These are phyloP conservation scores for Sclerotinia nivalis DNA, from an alignment of 2,329 filamentous ascomycete species.

Conservation along the genomic window DNA sequence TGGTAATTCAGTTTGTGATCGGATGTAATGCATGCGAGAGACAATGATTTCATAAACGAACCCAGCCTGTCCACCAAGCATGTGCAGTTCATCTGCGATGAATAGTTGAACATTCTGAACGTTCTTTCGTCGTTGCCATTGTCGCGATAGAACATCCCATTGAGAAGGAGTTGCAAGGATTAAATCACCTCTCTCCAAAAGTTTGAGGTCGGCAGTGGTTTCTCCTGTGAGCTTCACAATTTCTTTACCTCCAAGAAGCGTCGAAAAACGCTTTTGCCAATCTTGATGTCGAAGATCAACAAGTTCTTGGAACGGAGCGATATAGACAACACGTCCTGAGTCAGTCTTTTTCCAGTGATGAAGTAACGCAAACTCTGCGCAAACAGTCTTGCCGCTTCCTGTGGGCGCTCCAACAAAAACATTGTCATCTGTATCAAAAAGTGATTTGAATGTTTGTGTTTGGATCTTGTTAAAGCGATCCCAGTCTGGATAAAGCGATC, in stretches of 20 bases:
- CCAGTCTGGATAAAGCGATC: constrained; percentile 79
- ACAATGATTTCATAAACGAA: constrained; percentile 95
- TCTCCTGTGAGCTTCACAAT: constrained; percentile 94
- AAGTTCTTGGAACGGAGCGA: constrained; percentile 92
- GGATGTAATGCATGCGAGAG: constrained; percentile 97
- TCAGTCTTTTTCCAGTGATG: constrained; percentile 78
- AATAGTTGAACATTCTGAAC: constrained; percentile 87
- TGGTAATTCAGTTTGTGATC: constrained; percentile 79
- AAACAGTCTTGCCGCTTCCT: constrained; percentile 94
- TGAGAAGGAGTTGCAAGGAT: constrained; percentile 90
- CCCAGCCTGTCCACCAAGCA: constrained; percentile 82
- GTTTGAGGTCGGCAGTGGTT: constrained; percentile 83
- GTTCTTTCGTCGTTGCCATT: constrained; percentile 96
- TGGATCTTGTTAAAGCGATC: constrained; percentile 95
- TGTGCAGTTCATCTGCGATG: constrained; percentile 92
- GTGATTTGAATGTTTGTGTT: constrained; percentile 92
- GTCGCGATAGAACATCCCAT: constrained; percentile 93
- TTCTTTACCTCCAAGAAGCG: constrained; percentile 78
- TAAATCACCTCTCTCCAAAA: constrained; percentile 83
- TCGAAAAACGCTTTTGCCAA: constrained; percentile 77
- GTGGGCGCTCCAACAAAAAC: constrained; percentile 91
- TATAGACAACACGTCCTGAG: constrained; percentile 81
- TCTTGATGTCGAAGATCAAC: constrained; percentile 79
- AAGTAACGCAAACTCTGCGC: constrained; percentile 89
- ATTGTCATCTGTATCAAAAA: constrained; percentile 89